A percentile compares a stretch with the other conserved stretches of the same genome.
phyloP scores from a whole-genome alignment of 2,329 filamentous ascomycete species.

The Didymella keratinophila region DNA sequence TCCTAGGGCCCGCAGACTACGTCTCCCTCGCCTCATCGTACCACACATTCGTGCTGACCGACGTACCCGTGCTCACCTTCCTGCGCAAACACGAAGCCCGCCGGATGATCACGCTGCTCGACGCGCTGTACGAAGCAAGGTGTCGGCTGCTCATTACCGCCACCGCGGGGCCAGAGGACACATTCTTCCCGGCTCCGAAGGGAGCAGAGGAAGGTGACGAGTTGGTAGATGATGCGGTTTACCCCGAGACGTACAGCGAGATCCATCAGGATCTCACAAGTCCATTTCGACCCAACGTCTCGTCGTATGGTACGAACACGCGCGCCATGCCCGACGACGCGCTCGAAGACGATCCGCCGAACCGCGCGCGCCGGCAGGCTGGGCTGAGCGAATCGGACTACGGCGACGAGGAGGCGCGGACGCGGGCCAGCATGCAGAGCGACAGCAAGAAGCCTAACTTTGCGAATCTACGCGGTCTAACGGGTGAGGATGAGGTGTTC shows the following conservation, averaged over 20 bases:
- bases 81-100: constrained; percentile 81
- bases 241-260: constrained; percentile 73
- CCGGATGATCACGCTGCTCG: constrained; percentile 79
- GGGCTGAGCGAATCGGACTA: constrained; percentile 6
- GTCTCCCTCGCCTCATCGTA: constrained; percentile 81
- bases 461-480: constrained; percentile 71
- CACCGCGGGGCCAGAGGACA: constrained; percentile 70
- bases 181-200: constrained; percentile 72
- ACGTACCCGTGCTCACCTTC: constrained; percentile 71
- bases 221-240: constrained; percentile 60
- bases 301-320: constrained; percentile 62
- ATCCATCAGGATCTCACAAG: constrained; percentile 80
- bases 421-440: background rate
- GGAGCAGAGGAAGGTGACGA: constrained; percentile 11
- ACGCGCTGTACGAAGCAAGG: constrained; percentile 78
- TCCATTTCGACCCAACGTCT: constrained; percentile 81
- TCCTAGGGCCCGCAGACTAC: constrained; percentile 81
- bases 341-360: constrained; percentile 60
- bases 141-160: constrained; percentile 78
- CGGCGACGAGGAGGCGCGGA: constrained; percentile 12
- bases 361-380: constrained; percentile 43
- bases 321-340: constrained; percentile 53
- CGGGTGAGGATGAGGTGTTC: constrained; percentile 82
- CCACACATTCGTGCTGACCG: constrained; percentile 77
- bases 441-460: constrained; percentile 63